phyloP scores from a whole-genome alignment of 257 asterid species.

The Solanum paucissectum region DNA sequence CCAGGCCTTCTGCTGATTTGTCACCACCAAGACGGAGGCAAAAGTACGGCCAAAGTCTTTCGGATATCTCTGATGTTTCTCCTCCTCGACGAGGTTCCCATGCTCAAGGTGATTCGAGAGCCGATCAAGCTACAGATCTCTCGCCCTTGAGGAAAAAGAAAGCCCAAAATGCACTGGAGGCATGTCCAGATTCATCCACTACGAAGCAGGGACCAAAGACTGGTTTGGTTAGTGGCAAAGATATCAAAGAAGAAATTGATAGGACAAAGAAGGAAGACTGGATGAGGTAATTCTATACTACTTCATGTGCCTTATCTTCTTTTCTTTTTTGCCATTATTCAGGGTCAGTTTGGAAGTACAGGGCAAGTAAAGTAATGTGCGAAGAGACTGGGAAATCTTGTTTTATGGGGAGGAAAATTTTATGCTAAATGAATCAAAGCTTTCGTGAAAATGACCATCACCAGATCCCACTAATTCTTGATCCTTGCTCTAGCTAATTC shows the following conservation, averaged over 20 bases:
- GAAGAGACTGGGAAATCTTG: neutral
- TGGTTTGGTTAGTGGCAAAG: slow-evolving; percentile 73
- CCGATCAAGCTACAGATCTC: slow-evolving; percentile 24
- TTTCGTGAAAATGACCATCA: neutral
- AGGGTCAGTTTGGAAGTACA: neutral
- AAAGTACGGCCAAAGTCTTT: slow-evolving; percentile 15
- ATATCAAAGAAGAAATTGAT: slow-evolving; percentile 57
- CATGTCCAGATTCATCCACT: slow-evolving; percentile 22
- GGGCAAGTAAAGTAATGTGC: neutral
- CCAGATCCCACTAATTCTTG: neutral
- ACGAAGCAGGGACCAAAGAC: slow-evolving; percentile 39
- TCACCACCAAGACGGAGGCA: slow-evolving; percentile 46
- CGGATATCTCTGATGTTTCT: slow-evolving; percentile 39
- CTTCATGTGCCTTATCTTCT: neutral
- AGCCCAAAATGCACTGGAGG: slow-evolving; percentile 15
- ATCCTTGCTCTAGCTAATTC: neutral
- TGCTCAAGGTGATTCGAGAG: slow-evolving; percentile 13
- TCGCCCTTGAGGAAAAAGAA: slow-evolving; percentile 53
- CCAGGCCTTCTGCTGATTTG: slow-evolving; percentile 23
- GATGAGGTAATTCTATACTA: slow-evolving; percentile 40
- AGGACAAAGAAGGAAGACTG: slow-evolving; percentile 51
- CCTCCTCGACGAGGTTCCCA: slow-evolving; percentile 39
- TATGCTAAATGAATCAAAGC: neutral
- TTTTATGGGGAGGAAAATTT: neutral
- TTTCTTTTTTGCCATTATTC: neutral